Conservation (phyloP, 2,329 filamentous ascomycete genomes). For the Pseudogymnoascus sp. region DNA sequence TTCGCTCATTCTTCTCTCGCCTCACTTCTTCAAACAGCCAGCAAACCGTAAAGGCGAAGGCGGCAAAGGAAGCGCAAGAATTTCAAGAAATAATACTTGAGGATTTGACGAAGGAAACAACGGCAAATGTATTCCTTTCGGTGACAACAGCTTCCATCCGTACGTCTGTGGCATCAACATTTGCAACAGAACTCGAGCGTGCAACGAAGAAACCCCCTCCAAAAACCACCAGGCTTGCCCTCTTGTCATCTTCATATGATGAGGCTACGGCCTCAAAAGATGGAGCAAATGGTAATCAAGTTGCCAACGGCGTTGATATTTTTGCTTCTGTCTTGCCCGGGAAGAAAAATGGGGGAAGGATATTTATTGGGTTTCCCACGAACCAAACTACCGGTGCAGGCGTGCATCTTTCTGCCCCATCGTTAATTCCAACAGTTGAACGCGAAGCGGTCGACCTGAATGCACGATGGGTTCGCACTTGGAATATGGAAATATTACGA, state of each 20-base stretch:
- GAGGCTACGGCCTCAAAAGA: constrained; percentile 55
- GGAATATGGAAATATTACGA: constrained; percentile 90
- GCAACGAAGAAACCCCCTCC: constrained; percentile 97
- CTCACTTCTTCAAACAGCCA: constrained; percentile 54
- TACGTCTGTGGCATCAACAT: constrained; percentile 63
- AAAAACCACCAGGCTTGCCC: constrained; percentile 74
- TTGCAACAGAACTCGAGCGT: constrained; percentile 80
- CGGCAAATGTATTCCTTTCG: constrained; percentile 77
- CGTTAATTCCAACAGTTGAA: constrained; percentile 94
- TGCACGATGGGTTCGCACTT: constrained; percentile 85
- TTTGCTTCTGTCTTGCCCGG: constrained; percentile 85
- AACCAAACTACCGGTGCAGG: constrained; percentile 93
- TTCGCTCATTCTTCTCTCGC: constrained; percentile 73
- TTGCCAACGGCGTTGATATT: constrained; percentile 61
- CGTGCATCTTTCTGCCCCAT: constrained; percentile 90
- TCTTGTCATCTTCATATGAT: constrained; percentile 86
- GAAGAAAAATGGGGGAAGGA: constrained; percentile 70
- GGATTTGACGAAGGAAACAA: constrained; percentile 62
- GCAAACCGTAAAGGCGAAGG: constrained; percentile 42
- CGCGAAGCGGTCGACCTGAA: constrained; percentile 95
- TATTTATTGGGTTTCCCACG: constrained; percentile 97
- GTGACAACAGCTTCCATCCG: constrained; percentile 77
- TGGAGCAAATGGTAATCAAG: constrained; percentile 34
- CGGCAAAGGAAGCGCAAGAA: constrained; percentile 53
- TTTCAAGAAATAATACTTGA: constrained; percentile 56